Evolutionary conservation across 2,329 filamentous ascomycete species (phyloP).

Genomic region (Ophiostoma quercus): DNA sequence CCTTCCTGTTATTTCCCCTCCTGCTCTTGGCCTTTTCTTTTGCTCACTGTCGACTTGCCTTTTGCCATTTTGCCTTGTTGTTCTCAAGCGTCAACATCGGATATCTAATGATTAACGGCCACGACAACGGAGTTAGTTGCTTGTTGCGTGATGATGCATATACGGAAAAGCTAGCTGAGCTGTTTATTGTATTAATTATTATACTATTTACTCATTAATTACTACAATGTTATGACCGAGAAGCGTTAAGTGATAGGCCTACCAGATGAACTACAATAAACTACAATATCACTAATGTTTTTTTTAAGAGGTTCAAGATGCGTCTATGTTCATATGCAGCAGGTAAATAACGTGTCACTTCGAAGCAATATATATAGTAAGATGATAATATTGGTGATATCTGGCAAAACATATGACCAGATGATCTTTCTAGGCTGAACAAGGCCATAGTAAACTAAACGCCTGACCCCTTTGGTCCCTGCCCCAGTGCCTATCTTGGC

Average conservation of each 20-base stretch:
- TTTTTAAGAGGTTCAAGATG: background rate
- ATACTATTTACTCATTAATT: background rate
- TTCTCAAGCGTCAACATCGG: background rate
- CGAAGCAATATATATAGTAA: background rate
- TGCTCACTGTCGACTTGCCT: background rate
- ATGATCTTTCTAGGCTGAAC: slow-evolving; percentile 8
- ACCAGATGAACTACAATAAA: background rate
- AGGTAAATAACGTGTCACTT: background rate
- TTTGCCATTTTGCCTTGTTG: background rate
- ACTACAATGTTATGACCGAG: background rate
- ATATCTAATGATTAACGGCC: slow-evolving; percentile 18
- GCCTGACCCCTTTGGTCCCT: slow-evolving; percentile 18
- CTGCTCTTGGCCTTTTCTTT: background rate
- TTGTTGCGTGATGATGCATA: slow-evolving; percentile 13
- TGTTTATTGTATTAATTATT: background rate
- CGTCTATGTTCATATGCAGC: background rate
- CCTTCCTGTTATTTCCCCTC: background rate
- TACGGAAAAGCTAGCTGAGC: slow-evolving; percentile 6
- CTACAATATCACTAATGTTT: background rate
- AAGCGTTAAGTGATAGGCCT: background rate
- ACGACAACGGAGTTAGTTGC: slow-evolving; percentile 8
- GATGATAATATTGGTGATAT: background rate
- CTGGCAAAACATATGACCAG: background rate
- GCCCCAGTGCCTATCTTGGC: slow-evolving; percentile 20
- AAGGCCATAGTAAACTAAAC: slow-evolving; percentile 17